Evolutionary conservation across 352 stramenopile genomes (phyloP).

Genomic region (Phytopythium mirpurense): DNA sequence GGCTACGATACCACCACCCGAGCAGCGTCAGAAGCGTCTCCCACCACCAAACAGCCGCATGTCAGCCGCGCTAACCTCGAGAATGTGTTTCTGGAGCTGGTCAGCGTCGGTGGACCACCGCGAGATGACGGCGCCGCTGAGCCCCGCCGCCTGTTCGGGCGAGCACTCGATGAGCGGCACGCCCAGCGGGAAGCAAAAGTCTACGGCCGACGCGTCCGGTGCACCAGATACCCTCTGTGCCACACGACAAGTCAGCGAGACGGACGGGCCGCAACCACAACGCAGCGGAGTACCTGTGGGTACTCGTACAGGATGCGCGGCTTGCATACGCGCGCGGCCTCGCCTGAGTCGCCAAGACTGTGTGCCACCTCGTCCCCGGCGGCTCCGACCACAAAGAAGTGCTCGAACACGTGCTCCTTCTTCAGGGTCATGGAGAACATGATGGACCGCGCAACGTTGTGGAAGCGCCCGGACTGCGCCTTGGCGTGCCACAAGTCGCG

Average conservation of each 20-base stretch:
- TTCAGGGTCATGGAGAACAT: conserved; percentile 80
- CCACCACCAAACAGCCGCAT: not conserved
- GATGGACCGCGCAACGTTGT: conserved; percentile 64
- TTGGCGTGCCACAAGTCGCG: conserved; percentile 56
- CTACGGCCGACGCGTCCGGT: conserved; percentile 47
- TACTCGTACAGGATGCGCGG: conserved; percentile 69
- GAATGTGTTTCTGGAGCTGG: conserved; percentile 51
- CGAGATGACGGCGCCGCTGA: conserved; percentile 54
- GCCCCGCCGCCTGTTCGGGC: conserved; percentile 33
- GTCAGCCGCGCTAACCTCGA: conserved; percentile 32
- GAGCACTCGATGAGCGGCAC: conserved; percentile 60
- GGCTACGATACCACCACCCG: conserved; percentile 17
- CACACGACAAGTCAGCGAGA: not conserved
- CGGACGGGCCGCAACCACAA: not conserved
- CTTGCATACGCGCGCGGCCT: conserved; percentile 51
- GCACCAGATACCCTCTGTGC: conserved; percentile 21
- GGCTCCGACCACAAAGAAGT: conserved; percentile 70
- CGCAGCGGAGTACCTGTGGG: conserved; percentile 25
- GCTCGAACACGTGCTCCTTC: conserved; percentile 79
- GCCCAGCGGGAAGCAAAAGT: conserved; percentile 80
- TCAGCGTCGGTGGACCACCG: conserved; percentile 68
- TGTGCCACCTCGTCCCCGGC: conserved; percentile 13
- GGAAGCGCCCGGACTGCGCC: conserved; percentile 36
- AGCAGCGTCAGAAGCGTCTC: not conserved
- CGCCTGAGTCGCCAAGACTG: conserved; percentile 23